Evolutionary conservation across 208 protist genomes (phyloP).

Genomic region (Tritrichomonas musculus): DNA sequence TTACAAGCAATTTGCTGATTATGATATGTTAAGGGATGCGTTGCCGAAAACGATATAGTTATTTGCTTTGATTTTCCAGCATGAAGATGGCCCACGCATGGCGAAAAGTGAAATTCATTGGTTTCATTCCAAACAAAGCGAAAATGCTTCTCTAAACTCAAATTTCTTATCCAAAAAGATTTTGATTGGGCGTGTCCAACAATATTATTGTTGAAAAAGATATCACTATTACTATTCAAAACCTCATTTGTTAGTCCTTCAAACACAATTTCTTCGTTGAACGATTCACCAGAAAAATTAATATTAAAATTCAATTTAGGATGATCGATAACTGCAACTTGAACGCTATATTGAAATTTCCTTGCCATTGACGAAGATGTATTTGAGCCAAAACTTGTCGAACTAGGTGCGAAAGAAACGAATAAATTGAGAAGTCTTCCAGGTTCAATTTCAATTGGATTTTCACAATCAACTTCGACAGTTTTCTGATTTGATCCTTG

Average conservation of each 20-base stretch:
- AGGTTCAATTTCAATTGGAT: background rate
- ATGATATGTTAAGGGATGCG: background rate
- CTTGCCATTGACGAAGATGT: background rate
- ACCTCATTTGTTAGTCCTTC: background rate
- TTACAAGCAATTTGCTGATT: background rate
- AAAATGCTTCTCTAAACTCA: background rate
- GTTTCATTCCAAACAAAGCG: background rate
- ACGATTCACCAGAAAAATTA: background rate
- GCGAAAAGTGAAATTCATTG: background rate
- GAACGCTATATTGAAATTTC: background rate
- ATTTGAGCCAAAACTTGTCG: no score
- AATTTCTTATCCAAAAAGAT: background rate
- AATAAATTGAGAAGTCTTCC: background rate
- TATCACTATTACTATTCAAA: background rate
- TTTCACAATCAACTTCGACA: background rate
- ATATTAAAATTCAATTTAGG: background rate
- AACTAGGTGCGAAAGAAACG: background rate
- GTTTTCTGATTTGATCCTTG: background rate
- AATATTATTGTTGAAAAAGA: background rate
- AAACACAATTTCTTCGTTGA: background rate
- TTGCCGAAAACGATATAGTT: background rate
- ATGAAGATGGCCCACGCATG: background rate
- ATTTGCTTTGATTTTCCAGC: background rate
- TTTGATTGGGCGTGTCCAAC: background rate
- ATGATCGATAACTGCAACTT: background rate